phyloP scores from a whole-genome alignment of 768 basidiomycete species.

The Boletus fagicola region DNA sequence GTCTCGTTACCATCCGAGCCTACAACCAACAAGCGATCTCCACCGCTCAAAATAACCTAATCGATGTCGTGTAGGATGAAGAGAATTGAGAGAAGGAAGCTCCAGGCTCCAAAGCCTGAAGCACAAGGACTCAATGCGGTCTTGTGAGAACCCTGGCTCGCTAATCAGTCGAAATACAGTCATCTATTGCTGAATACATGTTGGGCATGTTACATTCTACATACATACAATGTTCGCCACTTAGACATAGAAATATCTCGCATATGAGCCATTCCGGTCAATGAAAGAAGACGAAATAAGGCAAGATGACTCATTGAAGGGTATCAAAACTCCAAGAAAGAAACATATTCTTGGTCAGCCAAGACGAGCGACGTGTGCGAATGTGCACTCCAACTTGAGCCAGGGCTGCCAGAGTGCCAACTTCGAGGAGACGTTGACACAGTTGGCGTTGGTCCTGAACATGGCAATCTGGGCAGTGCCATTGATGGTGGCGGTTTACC shows the following conservation, averaged over 20 bases:
- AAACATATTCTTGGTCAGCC: slow-evolving; percentile 20
- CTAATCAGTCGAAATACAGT: too few relatives aligned
- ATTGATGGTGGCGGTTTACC: not conserved
- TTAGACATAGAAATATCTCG: not conserved
- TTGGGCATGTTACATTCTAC: not conserved
- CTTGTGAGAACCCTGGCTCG: too few relatives aligned
- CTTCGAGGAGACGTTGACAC: not conserved
- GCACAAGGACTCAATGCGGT: too few relatives aligned
- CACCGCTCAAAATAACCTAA: too few relatives aligned
- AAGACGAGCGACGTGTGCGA: slow-evolving; percentile 1
- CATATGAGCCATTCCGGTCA: not conserved
- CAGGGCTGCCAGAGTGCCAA: not conserved
- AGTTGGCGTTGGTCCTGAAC: not conserved
- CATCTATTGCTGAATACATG: not conserved
- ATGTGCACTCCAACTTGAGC: not conserved
- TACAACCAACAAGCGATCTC: too few relatives aligned
- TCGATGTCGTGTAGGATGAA: too few relatives aligned
- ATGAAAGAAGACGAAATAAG: not conserved
- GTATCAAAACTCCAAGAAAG: slow-evolving; percentile 26
- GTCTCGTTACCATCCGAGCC: too few relatives aligned
- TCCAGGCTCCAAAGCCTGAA: too few relatives aligned
- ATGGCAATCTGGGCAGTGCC: not conserved
- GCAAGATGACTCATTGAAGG: not conserved
- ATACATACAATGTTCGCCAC: not conserved
- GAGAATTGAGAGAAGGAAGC: too few relatives aligned